These are phyloP conservation scores for Neoboletus magnificus DNA, from an alignment of 768 basidiomycete genomes.

Conservation along the genomic window DNA sequence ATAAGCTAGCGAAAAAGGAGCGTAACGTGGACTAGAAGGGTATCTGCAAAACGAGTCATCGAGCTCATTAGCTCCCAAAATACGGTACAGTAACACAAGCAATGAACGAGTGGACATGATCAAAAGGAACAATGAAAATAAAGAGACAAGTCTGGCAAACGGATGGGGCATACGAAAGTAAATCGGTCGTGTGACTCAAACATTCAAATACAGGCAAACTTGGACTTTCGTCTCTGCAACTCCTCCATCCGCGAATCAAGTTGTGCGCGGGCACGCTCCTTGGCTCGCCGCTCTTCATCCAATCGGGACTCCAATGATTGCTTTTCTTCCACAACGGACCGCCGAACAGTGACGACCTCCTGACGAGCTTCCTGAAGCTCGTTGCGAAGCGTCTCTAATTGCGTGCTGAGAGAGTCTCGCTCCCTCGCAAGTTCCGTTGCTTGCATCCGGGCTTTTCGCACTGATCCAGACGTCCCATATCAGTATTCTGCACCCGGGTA, in stretches of 20 bases:
- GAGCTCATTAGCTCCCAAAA: constrained; percentile 28
- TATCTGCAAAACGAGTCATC: constrained; percentile 28
- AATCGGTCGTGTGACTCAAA: constrained; percentile 3
- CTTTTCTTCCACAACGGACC: constrained; percentile 85
- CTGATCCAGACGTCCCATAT: constrained; percentile 36
- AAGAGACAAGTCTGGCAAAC: constrained; percentile 3
- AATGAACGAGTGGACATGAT: constrained; percentile 15
- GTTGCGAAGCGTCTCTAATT: constrained; percentile 62
- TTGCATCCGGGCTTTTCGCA: constrained; percentile 92
- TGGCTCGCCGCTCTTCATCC: constrained; percentile 84
- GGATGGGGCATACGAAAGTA: constrained; percentile 1
- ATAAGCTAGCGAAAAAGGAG: constrained; percentile 31
- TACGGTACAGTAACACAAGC: constrained; percentile 30
- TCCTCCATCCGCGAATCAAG: constrained; percentile 88
- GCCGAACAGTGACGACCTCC: constrained; percentile 73
- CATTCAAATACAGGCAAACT: constrained; percentile 81
- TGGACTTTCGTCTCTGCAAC: constrained; percentile 79
- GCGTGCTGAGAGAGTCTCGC: constrained; percentile 67
- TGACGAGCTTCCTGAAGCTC: constrained; percentile 77
- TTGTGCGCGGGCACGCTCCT: constrained; percentile 84
- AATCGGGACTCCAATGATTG: constrained; percentile 78
- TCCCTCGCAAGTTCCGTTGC: constrained; percentile 86
- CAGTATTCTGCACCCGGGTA: not conserved
- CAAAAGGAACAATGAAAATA: not conserved
- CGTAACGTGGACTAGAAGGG: constrained; percentile 20